phyloP scores from a whole-genome alignment of 1,284 basidiomycete species.

The Laetiporus sulphureus region DNA sequence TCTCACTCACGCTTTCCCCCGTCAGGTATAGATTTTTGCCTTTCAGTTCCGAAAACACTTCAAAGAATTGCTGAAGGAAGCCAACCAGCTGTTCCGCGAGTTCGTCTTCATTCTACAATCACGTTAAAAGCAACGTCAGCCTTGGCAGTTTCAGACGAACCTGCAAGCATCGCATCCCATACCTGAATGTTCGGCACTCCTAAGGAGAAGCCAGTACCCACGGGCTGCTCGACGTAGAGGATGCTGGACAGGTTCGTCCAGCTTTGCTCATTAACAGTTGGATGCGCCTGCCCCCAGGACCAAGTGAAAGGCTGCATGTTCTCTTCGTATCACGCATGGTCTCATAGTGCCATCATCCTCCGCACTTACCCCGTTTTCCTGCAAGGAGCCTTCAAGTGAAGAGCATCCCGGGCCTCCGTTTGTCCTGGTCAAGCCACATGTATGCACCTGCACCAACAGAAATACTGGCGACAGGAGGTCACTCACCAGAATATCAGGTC shows the following conservation, averaged over 20 bases:
- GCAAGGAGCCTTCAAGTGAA: conserved; percentile 69
- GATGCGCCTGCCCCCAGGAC: conserved; percentile 57
- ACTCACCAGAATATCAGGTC: conserved; percentile 49
- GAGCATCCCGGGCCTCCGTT: conserved; percentile 59
- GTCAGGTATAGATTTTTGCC: conserved; percentile 61
- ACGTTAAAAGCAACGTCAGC: not conserved
- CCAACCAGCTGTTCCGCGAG: conserved; percentile 58
- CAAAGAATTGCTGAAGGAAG: conserved; percentile 70
- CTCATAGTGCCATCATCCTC: not conserved
- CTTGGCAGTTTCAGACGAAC: conserved; percentile 12
- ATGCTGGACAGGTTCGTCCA: conserved; percentile 80
- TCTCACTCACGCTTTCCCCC: conserved; percentile 60
- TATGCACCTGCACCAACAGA: too few species aligned
- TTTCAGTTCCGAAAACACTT: conserved; percentile 65
- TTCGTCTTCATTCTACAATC: conserved; percentile 53
- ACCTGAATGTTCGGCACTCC: conserved; percentile 63
- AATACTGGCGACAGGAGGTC: conserved; percentile 13
- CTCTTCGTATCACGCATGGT: not conserved
- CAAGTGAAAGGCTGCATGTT: conserved; percentile 55
- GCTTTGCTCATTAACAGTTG: conserved; percentile 63
- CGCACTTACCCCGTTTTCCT: conserved; percentile 71
- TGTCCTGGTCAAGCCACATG: conserved; percentile 43
- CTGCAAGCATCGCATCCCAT: conserved; percentile 8
- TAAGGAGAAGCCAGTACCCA: conserved; percentile 77
- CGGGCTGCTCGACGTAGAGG: conserved; percentile 81